Percentiles rank a stretch among this genome's conserved stretches.
Conservation (phyloP, 2,329 filamentous ascomycete species). For the Daldinia sp. region DNA sequence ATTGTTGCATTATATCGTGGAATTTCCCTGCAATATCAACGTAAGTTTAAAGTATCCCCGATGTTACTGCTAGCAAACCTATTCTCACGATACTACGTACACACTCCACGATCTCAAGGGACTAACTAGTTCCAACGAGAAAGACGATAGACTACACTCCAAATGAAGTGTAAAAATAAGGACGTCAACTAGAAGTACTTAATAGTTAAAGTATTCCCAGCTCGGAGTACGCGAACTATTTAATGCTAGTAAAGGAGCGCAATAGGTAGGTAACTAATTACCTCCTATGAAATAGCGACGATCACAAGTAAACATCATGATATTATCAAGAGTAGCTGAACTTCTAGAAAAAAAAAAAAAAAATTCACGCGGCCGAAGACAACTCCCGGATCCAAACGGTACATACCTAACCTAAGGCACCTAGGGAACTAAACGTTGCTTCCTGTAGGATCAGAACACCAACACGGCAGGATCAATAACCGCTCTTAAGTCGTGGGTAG, state of each 20-base stretch:
- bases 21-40: neutral
- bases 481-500: neutral
- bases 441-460: neutral
- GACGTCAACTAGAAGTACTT: neutral
- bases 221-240: neutral
- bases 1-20: neutral
- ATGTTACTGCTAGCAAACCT: no score
- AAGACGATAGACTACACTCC: neutral
- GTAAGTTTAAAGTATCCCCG: neutral
- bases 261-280: no score
- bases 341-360: neutral
- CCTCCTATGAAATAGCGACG: neutral
- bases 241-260: no score
- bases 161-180: neutral
- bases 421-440: neutral
- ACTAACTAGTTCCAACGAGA: neutral
- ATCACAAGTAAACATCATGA: conserved; percentile 2
- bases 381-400: neutral
- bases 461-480: conserved; percentile 18
- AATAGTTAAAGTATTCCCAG: neutral
- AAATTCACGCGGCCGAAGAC: neutral
- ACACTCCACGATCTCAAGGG: neutral
- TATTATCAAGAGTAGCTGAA: neutral
- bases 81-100: neutral
- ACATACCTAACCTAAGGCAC: neutral